A percentile compares a stretch with the other conserved stretches of the same genome.
Conservation (phyloP, 2,329 filamentous ascomycete species). For the Trichoderma sp. region DNA sequence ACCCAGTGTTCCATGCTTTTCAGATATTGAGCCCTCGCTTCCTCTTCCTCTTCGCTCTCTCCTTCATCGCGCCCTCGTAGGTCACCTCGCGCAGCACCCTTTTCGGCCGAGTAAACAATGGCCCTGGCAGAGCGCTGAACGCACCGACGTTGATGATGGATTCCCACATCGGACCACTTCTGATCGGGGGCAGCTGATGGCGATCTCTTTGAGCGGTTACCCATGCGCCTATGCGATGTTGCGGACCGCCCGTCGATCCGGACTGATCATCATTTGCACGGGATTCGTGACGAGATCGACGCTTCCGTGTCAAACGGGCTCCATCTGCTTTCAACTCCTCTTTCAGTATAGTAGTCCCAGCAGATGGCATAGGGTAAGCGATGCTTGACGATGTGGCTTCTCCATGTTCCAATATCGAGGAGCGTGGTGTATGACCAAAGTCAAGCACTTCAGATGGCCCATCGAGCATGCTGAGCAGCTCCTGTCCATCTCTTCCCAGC, state of each 20-base stretch:
- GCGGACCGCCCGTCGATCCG: neutral
- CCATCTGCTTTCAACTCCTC: neutral
- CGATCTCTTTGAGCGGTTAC: neutral
- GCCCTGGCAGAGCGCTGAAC: neutral
- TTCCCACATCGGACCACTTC: neutral
- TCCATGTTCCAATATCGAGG: neutral
- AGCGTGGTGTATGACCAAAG: neutral
- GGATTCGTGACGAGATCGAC: neutral
- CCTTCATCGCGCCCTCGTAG: neutral
- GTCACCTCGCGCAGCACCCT: neutral
- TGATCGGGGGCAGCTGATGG: neutral
- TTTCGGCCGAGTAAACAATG: constrained; percentile 16
- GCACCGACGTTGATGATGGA: constrained; percentile 2
- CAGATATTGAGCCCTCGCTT: neutral
- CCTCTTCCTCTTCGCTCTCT: neutral
- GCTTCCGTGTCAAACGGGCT: neutral
- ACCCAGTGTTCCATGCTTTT: too few relatives aligned
- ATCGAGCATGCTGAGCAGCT: neutral
- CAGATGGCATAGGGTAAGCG: neutral
- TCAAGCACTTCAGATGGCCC: too few relatives aligned
- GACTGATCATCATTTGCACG: neutral
- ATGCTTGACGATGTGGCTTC: neutral
- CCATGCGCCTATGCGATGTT: neutral
- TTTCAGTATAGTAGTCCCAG: neutral
- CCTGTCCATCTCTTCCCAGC: neutral